phyloP scores from a whole-genome alignment of 2,329 filamentous ascomycete species.

The Grosmannia clavigera region DNA sequence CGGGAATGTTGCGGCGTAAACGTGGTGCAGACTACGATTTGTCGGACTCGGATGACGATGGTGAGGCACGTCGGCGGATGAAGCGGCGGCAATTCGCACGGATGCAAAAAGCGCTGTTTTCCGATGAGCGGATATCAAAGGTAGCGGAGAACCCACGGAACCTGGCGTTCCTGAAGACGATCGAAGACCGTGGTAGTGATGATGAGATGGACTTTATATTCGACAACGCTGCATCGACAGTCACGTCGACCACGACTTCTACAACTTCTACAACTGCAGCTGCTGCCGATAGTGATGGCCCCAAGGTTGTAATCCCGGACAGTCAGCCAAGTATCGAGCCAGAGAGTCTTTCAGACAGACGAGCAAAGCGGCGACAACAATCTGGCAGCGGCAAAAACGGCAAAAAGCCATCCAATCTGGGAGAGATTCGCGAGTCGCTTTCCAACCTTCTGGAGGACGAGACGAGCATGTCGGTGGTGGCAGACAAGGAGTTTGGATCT shows the following conservation, averaged over 20 bases:
- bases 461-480: slow-evolving; percentile 31
- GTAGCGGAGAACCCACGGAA: slow-evolving; percentile 84
- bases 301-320: slow-evolving; percentile 7
- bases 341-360: not conserved
- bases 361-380: slow-evolving; percentile 21
- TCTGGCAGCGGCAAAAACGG: slow-evolving; percentile 43
- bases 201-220: slow-evolving; percentile 64
- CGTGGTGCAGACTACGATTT: slow-evolving; percentile 72
- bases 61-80: slow-evolving; percentile 62
- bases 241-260: slow-evolving; percentile 22
- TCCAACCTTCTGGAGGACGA: slow-evolving; percentile 68
- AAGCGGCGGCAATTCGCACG: slow-evolving; percentile 82
- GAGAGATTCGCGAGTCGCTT: slow-evolving; percentile 72
- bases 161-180: slow-evolving; percentile 76
- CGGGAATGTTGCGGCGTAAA: slow-evolving; percentile 74
- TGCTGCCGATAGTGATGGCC: not conserved
- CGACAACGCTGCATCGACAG: slow-evolving; percentile 17
- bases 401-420: slow-evolving; percentile 60
- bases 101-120: slow-evolving; percentile 78
- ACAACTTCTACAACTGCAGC: not conserved
- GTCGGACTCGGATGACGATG: slow-evolving; percentile 82
- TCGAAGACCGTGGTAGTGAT: slow-evolving; percentile 69
- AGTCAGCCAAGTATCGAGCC: slow-evolving; percentile 6
- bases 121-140: slow-evolving; percentile 82
- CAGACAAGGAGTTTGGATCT: slow-evolving; percentile 26